Base-by-base conservation (phyloP, 495 filamentous ascomycete species). In the Evernia prunastri region DNA sequence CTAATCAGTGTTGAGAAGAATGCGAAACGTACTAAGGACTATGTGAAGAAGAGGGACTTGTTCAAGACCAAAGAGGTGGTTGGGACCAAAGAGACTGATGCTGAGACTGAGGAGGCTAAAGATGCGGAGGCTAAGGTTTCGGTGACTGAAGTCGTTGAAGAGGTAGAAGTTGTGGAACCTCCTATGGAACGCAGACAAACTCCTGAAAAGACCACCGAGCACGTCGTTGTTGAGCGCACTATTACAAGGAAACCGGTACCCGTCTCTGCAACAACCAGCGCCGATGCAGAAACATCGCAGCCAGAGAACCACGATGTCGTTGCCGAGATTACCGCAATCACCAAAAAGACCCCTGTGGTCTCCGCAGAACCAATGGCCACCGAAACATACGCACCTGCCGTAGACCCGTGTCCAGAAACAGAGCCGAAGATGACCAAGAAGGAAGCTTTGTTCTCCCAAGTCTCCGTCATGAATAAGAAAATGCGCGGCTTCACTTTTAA, bases 101-200 rank as follows among this genome's bases (percentile, higher is more conserved):
- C 15, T 15, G 42, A 49, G 40, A 60, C 59, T 35, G 76, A 77
- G 9, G 58, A 75, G 15, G 51, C 17, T 39, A 12, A 43, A 5
- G 15, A n/a, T n/a, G n/a, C n/a, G n/a, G n/a, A n/a, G n/a, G n/a
- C n/a, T n/a, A n/a, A n/a, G n/a, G n/a, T n/a, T n/a, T n/a, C n/a
- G n/a, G n/a, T n/a, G n/a, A n/a, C n/a, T 7, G 49, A 51, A 3
- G 9, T 29, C 7, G 25, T 31, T 31, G 49, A 54, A 54, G 51
- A 33, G 29, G 51, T 33, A 10, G 51, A 54, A 54, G 51, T 29
- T n/a, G 51, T 29, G 11, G 51, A 54, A 20, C 4, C 29, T 29
- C 11, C 51, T 33, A 1, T n/a, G 15, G 51, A 54, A 33, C 51
- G 3, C 27, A 8, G 27, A 20, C 27, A 54, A 15, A 10, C 29